Conservation (phyloP, 148 eudicot genomes). For the Fagopyrum esculentum region DNA sequence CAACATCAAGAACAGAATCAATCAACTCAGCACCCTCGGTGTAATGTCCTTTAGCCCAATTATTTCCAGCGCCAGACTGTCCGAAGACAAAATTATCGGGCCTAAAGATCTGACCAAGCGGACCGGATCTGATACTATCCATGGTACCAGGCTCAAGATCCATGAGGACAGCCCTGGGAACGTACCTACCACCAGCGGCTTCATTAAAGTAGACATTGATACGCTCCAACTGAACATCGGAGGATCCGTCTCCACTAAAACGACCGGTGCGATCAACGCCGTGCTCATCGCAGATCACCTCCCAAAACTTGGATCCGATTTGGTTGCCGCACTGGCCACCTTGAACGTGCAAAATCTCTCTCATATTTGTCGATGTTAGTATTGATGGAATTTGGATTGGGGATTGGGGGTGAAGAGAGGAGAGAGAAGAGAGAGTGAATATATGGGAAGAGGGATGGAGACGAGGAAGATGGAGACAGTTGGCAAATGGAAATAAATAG, state of each 20-base stretch:
- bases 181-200: constrained; percentile 55
- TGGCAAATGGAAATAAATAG: constrained; percentile 13
- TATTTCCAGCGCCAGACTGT: constrained; percentile 76
- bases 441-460: neutral
- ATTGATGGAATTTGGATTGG: neutral
- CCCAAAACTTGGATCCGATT: constrained; percentile 79
- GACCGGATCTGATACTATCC: constrained; percentile 73
- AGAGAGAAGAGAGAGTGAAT: neutral
- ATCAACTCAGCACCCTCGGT: constrained; percentile 82
- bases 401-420: neutral
- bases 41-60: constrained; percentile 78
- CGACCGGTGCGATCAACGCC: constrained; percentile 45
- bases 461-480: constrained; percentile 10
- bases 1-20: constrained; percentile 83
- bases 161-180: constrained; percentile 70
- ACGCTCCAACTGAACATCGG: constrained; percentile 50
- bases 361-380: constrained; percentile 19
- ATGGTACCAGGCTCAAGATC: constrained; percentile 84
- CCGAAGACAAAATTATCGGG: constrained; percentile 79
- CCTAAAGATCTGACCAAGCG: constrained; percentile 56
- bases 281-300: constrained; percentile 70
- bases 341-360: constrained; percentile 41
- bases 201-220: constrained; percentile 72
- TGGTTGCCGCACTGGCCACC: constrained; percentile 85
- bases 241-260: constrained; percentile 21